Evolutionary conservation across 1,139 yeast species (phyloP).

Genomic region (Yamadazyma membranifaciens): DNA sequence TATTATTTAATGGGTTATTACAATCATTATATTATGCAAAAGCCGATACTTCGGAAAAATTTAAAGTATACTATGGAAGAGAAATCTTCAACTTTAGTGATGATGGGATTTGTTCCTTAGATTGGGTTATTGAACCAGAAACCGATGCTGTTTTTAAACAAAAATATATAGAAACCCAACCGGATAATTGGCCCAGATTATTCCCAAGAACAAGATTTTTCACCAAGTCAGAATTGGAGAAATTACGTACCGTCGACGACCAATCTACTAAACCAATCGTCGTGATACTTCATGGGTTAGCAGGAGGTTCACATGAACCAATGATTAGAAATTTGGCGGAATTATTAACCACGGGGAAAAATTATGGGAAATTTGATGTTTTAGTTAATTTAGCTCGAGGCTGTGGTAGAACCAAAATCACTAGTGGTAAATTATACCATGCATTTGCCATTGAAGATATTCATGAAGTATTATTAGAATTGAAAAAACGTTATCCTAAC

Average conservation of each 20-base stretch:
- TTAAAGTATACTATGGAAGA: constrained; percentile 73
- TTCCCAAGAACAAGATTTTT: constrained; percentile 80
- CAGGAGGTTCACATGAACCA: constrained; percentile 91
- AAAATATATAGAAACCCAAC: constrained; percentile 53
- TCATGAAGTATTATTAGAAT: constrained; percentile 53
- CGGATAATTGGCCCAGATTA: constrained; percentile 68
- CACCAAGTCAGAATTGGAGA: constrained; percentile 36
- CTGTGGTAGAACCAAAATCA: constrained; percentile 77
- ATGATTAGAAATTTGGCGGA: constrained; percentile 67
- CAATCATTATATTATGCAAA: constrained; percentile 71
- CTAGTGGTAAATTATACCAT: constrained; percentile 72
- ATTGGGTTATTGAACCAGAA: constrained; percentile 63
- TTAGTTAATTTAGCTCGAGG: constrained; percentile 83
- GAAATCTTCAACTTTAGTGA: constrained; percentile 60
- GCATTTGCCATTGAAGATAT: constrained; percentile 77
- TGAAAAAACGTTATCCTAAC: constrained; percentile 59
- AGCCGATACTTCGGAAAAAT: constrained; percentile 50
- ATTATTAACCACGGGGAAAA: constrained; percentile 25
- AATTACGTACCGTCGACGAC: constrained; percentile 14
- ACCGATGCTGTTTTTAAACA: constrained; percentile 47
- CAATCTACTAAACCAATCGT: constrained; percentile 54
- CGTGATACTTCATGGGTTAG: constrained; percentile 77
- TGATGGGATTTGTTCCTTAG: constrained; percentile 72
- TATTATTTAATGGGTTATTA: constrained; percentile 66
- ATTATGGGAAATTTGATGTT: constrained; percentile 45